phyloP scores from a whole-genome alignment of 106 monocot genomes.

The Dioscorea alata region DNA sequence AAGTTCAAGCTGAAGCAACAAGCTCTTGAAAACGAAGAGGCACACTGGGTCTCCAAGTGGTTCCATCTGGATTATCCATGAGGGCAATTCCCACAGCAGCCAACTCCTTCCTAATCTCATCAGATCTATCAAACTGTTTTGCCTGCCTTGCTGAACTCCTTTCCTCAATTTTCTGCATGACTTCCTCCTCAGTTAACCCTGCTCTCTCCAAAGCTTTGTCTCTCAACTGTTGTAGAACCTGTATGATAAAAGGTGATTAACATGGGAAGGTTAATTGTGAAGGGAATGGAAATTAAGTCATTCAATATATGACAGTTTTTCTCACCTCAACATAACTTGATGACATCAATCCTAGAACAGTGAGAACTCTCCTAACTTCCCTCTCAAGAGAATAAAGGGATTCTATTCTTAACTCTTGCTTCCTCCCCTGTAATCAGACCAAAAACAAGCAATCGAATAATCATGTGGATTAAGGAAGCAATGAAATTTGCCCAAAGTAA shows the following conservation, averaged over 20 bases:
- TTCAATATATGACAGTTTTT: not conserved
- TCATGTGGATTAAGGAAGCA: not conserved
- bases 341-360: conserved; percentile 64
- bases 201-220: conserved; percentile 76
- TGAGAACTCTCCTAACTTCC: conserved; percentile 45
- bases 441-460: conserved; percentile 1
- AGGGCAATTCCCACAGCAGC: conserved; percentile 65
- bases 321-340: conserved; percentile 60
- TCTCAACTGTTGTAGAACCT: conserved; percentile 66
- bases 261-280: not conserved
- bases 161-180: conserved; percentile 71
- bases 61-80: conserved; percentile 83
- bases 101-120: conserved; percentile 77
- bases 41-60: conserved; percentile 71
- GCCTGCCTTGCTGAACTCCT: conserved; percentile 57
- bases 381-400: conserved; percentile 56
- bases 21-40: conserved; percentile 51
- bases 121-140: conserved; percentile 68
- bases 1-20: conserved; percentile 7
- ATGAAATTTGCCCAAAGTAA: not conserved
- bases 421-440: conserved; percentile 57
- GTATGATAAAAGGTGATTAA: not conserved
- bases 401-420: conserved; percentile 53
- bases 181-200: conserved; percentile 55
- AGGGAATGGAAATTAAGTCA: conserved; percentile 2